Conservation (phyloP, 345 rosid species). For the Populus davidiana region DNA sequence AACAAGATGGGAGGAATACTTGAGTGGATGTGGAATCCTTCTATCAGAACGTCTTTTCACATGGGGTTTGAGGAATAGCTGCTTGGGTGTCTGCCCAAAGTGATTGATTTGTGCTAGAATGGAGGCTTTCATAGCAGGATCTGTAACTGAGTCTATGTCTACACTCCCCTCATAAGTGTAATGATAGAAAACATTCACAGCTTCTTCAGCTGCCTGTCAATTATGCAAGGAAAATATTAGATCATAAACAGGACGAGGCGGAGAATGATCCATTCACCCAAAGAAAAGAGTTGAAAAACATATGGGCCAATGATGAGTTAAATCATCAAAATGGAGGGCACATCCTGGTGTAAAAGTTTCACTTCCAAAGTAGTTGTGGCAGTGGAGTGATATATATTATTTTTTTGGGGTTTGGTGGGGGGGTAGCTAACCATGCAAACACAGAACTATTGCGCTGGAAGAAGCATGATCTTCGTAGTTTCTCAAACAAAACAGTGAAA, state of each 20-base stretch:
- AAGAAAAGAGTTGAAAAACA: too few relatives aligned
- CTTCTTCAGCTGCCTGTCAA: constrained; percentile 95
- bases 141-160: constrained; percentile 95
- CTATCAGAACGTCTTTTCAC: constrained; percentile 72
- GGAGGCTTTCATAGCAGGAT: constrained; percentile 99
- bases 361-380: not conserved
- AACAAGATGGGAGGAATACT: constrained; percentile 72
- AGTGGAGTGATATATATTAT: not conserved
- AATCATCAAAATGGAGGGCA: not conserved
- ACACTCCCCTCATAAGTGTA: constrained; percentile 99
- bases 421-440: not conserved
- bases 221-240: constrained; percentile 19
- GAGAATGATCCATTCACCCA: not conserved
- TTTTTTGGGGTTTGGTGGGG: not conserved
- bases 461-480: not conserved
- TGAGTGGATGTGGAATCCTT: constrained; percentile 82
- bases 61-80: constrained; percentile 89
- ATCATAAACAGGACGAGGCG: not conserved
- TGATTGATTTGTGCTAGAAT: constrained; percentile 98
- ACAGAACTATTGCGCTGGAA: not conserved
- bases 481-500: not conserved
- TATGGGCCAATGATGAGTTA: not conserved
- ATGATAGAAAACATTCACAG: constrained; percentile 97
- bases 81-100: constrained; percentile 99
- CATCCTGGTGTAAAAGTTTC: not conserved